These are phyloP conservation scores for Sclerotinia subarctica DNA, from an alignment of 2,329 filamentous ascomycete species.

Conservation along the genomic window DNA sequence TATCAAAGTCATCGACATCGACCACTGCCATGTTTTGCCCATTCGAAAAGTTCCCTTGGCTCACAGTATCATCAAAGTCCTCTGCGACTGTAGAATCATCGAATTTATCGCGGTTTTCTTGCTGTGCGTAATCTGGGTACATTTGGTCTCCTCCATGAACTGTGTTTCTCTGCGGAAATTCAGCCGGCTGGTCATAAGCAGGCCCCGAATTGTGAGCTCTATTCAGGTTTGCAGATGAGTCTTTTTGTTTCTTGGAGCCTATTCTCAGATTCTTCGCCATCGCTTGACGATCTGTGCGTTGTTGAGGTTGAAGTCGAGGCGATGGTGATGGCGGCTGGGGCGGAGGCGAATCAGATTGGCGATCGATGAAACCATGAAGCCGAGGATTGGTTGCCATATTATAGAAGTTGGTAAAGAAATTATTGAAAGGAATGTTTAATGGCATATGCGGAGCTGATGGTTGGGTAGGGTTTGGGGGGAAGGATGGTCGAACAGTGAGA, in stretches of 20 bases:
- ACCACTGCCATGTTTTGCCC: neutral
- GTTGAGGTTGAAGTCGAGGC: neutral
- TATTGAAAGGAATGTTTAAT: neutral
- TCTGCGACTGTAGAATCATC: slow-evolving; percentile 9
- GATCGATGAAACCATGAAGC: neutral
- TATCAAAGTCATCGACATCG: neutral
- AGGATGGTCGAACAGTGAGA: neutral
- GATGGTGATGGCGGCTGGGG: neutral
- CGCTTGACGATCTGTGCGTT: neutral
- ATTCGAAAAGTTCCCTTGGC: neutral
- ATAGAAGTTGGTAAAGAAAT: slow-evolving; percentile 7
- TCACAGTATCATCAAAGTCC: slow-evolving; percentile 17
- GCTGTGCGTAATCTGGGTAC: neutral
- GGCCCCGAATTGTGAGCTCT: neutral
- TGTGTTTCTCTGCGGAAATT: neutral
- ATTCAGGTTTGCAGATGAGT: slow-evolving; percentile 3
- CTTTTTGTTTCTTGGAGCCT: neutral
- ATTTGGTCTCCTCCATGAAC: neutral
- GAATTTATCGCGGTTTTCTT: neutral
- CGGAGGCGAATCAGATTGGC: neutral
- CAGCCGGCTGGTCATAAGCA: slow-evolving; percentile 1
- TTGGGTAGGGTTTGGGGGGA: no score
- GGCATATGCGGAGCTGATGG: neutral
- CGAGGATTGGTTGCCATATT: neutral
- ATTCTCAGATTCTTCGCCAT: slow-evolving; percentile 5